These are phyloP conservation scores for Oryza meyeriana DNA, from an alignment of 176 grass and related monocot species.

Conservation along the genomic window DNA sequence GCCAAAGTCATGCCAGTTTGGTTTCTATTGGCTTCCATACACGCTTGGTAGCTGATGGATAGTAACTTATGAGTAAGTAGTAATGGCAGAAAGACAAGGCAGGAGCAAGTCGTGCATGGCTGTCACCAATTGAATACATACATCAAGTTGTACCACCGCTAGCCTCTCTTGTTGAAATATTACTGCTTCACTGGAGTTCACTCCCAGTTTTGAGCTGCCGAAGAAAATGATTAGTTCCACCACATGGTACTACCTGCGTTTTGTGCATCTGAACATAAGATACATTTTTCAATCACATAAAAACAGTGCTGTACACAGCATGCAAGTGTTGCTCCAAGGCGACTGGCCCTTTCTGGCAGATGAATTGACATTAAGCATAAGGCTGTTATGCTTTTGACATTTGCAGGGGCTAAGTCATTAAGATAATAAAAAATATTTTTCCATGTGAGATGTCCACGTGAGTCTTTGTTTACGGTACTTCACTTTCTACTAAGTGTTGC, in stretches of 20 bases:
- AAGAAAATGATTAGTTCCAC: not conserved
- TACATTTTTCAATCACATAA: not conserved
- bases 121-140: constrained; percentile 10
- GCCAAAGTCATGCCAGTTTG: not conserved
- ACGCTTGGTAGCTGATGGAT: not conserved
- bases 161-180: not conserved
- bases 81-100: not conserved
- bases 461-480: not conserved
- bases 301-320: not conserved
- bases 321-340: not conserved
- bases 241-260: not conserved
- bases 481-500: constrained; percentile 15
- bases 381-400: constrained; percentile 6
- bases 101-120: constrained; percentile 12
- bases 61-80: not conserved
- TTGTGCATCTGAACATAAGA: not conserved
- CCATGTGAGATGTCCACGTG: not conserved
- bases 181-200: not conserved
- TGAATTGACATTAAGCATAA: not conserved
- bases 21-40: not conserved
- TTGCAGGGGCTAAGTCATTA: not conserved
- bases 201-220: not conserved
- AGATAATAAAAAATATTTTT: not conserved
- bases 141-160: not conserved
- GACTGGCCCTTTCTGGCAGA: not conserved